Base-by-base conservation (phyloP, 2,329 filamentous ascomycete species). In the Neonectria neomacrospora region DNA sequence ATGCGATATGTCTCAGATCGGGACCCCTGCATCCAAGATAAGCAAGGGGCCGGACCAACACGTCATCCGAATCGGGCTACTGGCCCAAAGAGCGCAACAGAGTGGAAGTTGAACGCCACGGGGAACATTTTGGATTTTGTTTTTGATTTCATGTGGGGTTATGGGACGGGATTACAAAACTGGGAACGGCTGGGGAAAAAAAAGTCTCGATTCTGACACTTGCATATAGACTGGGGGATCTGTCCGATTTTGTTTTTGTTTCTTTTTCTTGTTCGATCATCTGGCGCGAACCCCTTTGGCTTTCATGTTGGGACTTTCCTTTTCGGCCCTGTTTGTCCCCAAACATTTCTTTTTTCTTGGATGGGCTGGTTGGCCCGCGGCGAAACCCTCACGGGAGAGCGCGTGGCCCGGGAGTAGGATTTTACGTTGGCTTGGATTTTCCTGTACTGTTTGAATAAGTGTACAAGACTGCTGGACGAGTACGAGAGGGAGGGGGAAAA, bases 1-100 rank as follows among this genome's bases (percentile, higher is more conserved):
- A 59, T 71, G 71, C 68, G 69, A 71, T 69, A 66, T 76, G 74
- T 77, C 73, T 77, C 67, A 71, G 74, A 74, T 75, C 61, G 54
- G 39, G 42, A 18, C 22, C 12, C 48, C 20, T 56, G 50, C 53
- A 55, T 48, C 52, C 45, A 54, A 61, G 57, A 64, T 56, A 64
- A 56, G 11, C 14, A 52, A 54, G n/a, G 59, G 63, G 56, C 57
- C 66, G 48, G 28, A 47, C 32, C 45, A 28, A 55, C 11, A 39
- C 10, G 39, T 30, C 28, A 32, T 47, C 58, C 50, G 55, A 68
- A 51, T 45, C 58, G 41, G 42, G 54, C 54, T 44, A 54, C 50
- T 41, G 28, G 18, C 66, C 41, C 37, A 59, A 59, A 50, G 51
- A 52, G 50, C 47, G 53, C 26, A 61, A 54, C 66, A 42, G 51